phyloP scores from a whole-genome alignment of 495 filamentous ascomycete genomes.

The Ascobolus immersus region DNA sequence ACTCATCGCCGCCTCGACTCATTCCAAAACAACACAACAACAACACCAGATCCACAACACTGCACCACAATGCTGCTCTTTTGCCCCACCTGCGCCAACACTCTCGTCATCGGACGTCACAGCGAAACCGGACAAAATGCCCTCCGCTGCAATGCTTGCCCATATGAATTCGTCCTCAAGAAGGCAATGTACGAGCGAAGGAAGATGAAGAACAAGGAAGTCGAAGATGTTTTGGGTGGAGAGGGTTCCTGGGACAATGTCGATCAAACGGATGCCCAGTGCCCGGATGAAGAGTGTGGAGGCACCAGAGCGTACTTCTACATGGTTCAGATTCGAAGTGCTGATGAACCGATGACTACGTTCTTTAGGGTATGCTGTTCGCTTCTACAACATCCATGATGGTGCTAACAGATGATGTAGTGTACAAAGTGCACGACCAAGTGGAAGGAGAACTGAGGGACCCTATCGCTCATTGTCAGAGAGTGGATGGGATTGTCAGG shows the following conservation, averaged over 20 bases:
- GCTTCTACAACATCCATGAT: background rate
- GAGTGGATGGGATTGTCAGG: too few relatives aligned
- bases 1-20: too few relatives aligned
- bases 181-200: slow-evolving; percentile 52
- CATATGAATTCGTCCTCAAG: slow-evolving; percentile 57
- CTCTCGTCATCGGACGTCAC: slow-evolving; percentile 32
- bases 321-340: slow-evolving; percentile 90
- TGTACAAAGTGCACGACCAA: slow-evolving; percentile 32
- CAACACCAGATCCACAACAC: too few relatives aligned
- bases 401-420: slow-evolving; percentile 16
- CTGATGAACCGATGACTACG: slow-evolving; percentile 93
- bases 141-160: slow-evolving; percentile 82
- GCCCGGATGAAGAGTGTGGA: slow-evolving; percentile 46
- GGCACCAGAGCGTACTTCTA: slow-evolving; percentile 70
- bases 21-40: too few relatives aligned
- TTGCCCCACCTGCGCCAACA: slow-evolving; percentile 81
- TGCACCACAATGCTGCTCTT: slow-evolving; percentile 48
- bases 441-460: slow-evolving; percentile 30
- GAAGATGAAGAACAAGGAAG: slow-evolving; percentile 44
- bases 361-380: slow-evolving; percentile 49
- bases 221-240: slow-evolving; percentile 78
- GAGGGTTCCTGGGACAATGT: slow-evolving; percentile 73
- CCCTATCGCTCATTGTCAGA: slow-evolving; percentile 12
- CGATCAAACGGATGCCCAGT: slow-evolving; percentile 53
- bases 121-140: slow-evolving; percentile 33